Evolutionary conservation across 768 basidiomycete genomes (phyloP).

Genomic region (Sarcodon sp.): DNA sequence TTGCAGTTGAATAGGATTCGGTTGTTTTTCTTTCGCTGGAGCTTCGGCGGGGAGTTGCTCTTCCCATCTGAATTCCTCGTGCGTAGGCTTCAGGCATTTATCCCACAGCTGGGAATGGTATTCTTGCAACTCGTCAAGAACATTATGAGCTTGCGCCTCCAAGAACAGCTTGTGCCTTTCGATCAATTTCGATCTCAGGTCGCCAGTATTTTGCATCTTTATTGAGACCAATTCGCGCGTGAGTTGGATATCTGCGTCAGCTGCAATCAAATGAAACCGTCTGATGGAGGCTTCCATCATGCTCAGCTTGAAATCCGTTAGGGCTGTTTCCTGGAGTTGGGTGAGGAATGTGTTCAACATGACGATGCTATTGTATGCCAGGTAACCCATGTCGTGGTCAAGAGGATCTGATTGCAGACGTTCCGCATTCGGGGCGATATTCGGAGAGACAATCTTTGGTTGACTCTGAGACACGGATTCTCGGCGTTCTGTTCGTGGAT

Average conservation of each 20-base stretch:
- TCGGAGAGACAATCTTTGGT: no score
- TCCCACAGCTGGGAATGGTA: neutral
- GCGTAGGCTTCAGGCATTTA: neutral
- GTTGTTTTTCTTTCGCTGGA: neutral
- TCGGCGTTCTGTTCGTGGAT: no score
- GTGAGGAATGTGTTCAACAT: neutral
- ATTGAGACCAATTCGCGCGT: neutral
- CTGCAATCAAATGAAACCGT: neutral
- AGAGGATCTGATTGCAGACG: neutral
- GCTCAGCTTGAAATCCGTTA: neutral
- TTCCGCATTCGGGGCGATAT: no score
- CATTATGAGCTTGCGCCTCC: neutral
- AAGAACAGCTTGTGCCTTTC: neutral
- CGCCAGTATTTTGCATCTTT: neutral
- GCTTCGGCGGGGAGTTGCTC: neutral
- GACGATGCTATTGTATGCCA: neutral
- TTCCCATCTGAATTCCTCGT: neutral
- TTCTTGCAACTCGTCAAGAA: neutral
- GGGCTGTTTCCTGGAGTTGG: neutral
- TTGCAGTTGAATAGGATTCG: neutral
- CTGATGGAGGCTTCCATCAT: neutral
- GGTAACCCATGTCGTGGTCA: neutral
- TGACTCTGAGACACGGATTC: no score
- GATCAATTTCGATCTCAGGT: neutral
- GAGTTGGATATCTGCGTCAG: neutral